These are phyloP conservation scores for Kuraishia ogatae DNA, from an alignment of 805 yeast genomes.

Conservation along the genomic window DNA sequence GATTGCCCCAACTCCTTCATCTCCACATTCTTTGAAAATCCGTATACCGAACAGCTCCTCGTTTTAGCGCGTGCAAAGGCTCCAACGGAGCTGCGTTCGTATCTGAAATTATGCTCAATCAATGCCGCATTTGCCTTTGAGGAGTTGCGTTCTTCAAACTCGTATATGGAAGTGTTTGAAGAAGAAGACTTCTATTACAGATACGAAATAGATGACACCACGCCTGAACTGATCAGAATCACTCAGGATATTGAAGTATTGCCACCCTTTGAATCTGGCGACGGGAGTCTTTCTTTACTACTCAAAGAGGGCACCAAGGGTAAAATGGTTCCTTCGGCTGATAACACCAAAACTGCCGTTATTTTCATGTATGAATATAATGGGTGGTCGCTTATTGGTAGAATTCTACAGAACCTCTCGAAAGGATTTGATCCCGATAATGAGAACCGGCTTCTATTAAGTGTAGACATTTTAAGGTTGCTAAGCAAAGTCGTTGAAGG, in stretches of 20 bases:
- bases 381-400: slow-evolving; percentile 85
- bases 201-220: slow-evolving; percentile 40
- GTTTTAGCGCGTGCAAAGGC: slow-evolving; percentile 62
- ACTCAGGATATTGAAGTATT: slow-evolving; percentile 31
- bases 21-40: slow-evolving; percentile 35
- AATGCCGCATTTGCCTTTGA: slow-evolving; percentile 61
- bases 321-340: slow-evolving; percentile 42
- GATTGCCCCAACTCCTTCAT: slow-evolving; percentile 36
- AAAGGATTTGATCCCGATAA: slow-evolving; percentile 27
- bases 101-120: slow-evolving; percentile 48
- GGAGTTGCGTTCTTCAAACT: slow-evolving; percentile 47
- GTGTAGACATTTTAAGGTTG: slow-evolving; percentile 42
- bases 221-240: slow-evolving; percentile 39
- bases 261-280: slow-evolving; percentile 41
- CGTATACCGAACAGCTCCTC: slow-evolving; percentile 33
- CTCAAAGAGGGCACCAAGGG: slow-evolving; percentile 57
- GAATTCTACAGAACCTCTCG: slow-evolving; percentile 59
- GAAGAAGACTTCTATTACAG: slow-evolving; percentile 28
- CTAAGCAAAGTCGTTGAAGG: slow-evolving; percentile 37
- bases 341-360: slow-evolving; percentile 25
- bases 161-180: slow-evolving; percentile 48
- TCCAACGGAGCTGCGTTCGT: slow-evolving; percentile 56
- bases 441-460: slow-evolving; percentile 27
- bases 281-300: slow-evolving; percentile 31
- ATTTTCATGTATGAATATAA: slow-evolving; percentile 66